phyloP scores from a whole-genome alignment of 2,329 filamentous ascomycete genomes.

The Colletotrichum caudatum region DNA sequence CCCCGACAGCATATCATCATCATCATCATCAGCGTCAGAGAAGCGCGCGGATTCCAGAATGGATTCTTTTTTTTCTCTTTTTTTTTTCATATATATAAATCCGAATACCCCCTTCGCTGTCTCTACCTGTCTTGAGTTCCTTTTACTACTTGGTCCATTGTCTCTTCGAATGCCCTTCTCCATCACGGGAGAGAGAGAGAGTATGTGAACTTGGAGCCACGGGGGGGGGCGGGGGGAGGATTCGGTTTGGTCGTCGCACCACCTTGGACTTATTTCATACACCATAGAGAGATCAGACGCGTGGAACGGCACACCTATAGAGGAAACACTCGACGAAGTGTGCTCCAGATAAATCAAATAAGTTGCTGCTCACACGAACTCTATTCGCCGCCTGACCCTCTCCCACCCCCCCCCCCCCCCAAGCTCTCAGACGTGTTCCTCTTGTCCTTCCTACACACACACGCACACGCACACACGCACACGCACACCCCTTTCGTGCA shows the following conservation, averaged over 20 bases:
- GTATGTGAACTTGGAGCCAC: not conserved
- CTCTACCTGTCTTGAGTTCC: conserved; percentile 11
- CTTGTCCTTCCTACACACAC: not conserved
- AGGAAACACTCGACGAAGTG: conserved; percentile 20
- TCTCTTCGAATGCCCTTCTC: not conserved
- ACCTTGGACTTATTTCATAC: conserved; percentile 26
- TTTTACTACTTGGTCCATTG: not conserved
- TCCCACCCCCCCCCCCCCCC: too few species aligned
- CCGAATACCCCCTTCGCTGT: conserved; percentile 27
- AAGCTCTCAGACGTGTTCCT: conserved; percentile 20
- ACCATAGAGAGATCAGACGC: conserved; percentile 31
- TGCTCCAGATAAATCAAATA: conserved; percentile 19
- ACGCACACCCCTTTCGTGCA: not conserved
- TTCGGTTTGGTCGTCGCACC: not conserved
- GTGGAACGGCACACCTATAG: conserved; percentile 21
- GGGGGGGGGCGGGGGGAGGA: too few species aligned
- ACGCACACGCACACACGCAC: not conserved
- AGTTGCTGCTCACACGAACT: conserved; percentile 3
- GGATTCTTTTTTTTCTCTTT: conserved; percentile 18
- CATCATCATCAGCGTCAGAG: conserved; percentile 28
- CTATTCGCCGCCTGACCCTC: not conserved
- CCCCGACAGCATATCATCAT: conserved; percentile 20
- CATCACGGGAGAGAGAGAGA: not conserved
- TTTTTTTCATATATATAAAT: conserved; percentile 1
- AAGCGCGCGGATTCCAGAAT: conserved; percentile 25